Evolutionary conservation across 208 protist genomes (phyloP).

Genomic region (Acanthamoeba healyi): DNA sequence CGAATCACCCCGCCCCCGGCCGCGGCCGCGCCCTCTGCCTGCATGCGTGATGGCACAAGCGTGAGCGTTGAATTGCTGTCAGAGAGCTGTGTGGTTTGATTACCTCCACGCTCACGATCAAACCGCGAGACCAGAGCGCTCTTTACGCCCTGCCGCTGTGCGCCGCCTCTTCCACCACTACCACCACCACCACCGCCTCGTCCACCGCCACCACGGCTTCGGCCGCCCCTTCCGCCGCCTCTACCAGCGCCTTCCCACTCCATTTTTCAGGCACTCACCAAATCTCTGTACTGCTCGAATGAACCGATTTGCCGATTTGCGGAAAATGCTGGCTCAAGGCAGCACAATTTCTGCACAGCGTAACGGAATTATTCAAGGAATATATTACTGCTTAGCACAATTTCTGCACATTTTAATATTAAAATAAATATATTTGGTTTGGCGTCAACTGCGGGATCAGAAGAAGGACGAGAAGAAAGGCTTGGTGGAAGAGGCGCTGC

Average conservation of each 20-base stretch:
- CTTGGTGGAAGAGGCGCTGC: not conserved
- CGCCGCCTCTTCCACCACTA: not conserved
- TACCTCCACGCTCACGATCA: constrained; percentile 38
- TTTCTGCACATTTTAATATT: too few relatives aligned
- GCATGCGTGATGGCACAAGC: not conserved
- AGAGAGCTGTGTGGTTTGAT: too few relatives aligned
- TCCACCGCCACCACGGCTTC: not conserved
- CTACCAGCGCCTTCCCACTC: not conserved
- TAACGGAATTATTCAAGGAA: too few relatives aligned
- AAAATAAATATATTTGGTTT: too few relatives aligned
- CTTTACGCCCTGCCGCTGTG: constrained; percentile 32
- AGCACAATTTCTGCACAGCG: too few relatives aligned
- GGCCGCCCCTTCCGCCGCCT: not conserved
- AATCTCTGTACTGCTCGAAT: too few relatives aligned
- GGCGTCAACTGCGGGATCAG: too few relatives aligned
- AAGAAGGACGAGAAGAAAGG: not conserved
- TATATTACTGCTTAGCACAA: too few relatives aligned
- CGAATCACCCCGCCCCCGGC: not conserved
- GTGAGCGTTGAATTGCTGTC: not conserved
- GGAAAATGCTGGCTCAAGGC: too few relatives aligned
- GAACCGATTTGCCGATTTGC: too few relatives aligned
- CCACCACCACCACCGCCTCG: not conserved
- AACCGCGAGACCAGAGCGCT: not conserved
- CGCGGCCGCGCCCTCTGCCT: constrained; percentile 30
- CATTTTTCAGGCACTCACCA: too few relatives aligned